A percentile compares a stretch with the other conserved stretches of the same genome.
These are phyloP conservation scores for Exophiala aquamarina DNA, from an alignment of 2,329 filamentous ascomycete genomes.

Conservation along the genomic window DNA sequence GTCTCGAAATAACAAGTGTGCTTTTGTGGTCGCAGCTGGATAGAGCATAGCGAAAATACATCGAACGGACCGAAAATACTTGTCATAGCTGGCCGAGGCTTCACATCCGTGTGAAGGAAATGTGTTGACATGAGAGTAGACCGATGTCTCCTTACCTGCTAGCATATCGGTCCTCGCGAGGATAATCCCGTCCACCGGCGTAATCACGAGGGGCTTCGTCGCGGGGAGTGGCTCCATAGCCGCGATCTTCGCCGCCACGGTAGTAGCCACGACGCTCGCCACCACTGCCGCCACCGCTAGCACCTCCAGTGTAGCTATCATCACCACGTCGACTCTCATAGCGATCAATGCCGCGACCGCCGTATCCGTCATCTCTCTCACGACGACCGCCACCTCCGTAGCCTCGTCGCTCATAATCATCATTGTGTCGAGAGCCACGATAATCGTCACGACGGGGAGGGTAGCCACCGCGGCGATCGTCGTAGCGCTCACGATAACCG, in stretches of 20 bases:
- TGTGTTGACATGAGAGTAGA: conserved; percentile 2
- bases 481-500: conserved; percentile 42
- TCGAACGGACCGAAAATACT: conserved; percentile 20
- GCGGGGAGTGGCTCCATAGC: conserved; percentile 17
- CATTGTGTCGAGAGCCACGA: conserved; percentile 40
- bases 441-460: conserved; percentile 48
- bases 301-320: conserved; percentile 44
- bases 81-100: conserved; percentile 7
- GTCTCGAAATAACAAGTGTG: conserved; percentile 20
- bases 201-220: conserved; percentile 29
- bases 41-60: conserved; percentile 23
- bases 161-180: conserved; percentile 29
- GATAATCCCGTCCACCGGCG: conserved; percentile 27
- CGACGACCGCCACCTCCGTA: conserved; percentile 44
- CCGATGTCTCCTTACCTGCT: conserved; percentile 19
- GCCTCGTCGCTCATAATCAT: conserved; percentile 46
- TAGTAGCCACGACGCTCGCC: conserved; percentile 23
- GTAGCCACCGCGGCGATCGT: conserved; percentile 51
- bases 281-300: conserved; percentile 43
- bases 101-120: conserved; percentile 8
- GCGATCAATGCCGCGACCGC: conserved; percentile 49
- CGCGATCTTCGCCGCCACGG: conserved; percentile 2
- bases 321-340: conserved; percentile 43
- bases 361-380: conserved; percentile 44
- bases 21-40: conserved; percentile 21